Base-by-base conservation (phyloP, 768 basidiomycete genomes). In the Pholiota molesta region DNA sequence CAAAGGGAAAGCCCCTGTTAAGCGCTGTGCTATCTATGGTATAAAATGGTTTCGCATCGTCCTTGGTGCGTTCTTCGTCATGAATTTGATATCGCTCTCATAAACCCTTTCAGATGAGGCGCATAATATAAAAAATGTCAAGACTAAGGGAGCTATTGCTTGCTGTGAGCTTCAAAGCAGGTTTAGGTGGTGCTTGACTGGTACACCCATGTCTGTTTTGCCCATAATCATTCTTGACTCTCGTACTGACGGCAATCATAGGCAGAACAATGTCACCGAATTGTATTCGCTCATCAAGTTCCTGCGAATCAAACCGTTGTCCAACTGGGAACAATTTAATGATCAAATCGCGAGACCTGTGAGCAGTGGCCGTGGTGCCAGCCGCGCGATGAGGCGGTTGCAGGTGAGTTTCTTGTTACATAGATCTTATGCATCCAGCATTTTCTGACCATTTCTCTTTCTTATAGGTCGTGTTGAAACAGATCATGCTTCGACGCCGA, bases 221-320 rank as follows among this genome's bases (percentile, higher is more conserved):
- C 35, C 11, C 8, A 23, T 33, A 28, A 28, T 8, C 45, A n/a
- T 28, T 37, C 31, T 49, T 73, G 75, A 5, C 68, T 73, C 56
- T 78, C 79, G 5, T 78, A 60, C 78, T 75, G 33, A 26, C 19
- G 45, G 31, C 17, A 5, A 56, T 57, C 61, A 31, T 42, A 90
- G 87, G 83, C 90, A 99, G 80, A 99, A 99, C 77, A 89, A 80
- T 53, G 90, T 98, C 17, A 87, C 90, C 52, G 97, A 99, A 68
- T 77, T 99, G 6, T 97, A 86, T 71, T 91, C 95, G 3, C 79
- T 99, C 35, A 82, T 99, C 68, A 90, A 92, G 62, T 99, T 99
- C 75, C 77, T 99, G 28, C 88, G 90, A 4, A 81, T 94, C 66
- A 86, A 85, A 65, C 97, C 95, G 0, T 79, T 96, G 31, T 88